Conservation (phyloP, 2,329 filamentous ascomycete genomes). For the Ceratocystis colombiana region DNA sequence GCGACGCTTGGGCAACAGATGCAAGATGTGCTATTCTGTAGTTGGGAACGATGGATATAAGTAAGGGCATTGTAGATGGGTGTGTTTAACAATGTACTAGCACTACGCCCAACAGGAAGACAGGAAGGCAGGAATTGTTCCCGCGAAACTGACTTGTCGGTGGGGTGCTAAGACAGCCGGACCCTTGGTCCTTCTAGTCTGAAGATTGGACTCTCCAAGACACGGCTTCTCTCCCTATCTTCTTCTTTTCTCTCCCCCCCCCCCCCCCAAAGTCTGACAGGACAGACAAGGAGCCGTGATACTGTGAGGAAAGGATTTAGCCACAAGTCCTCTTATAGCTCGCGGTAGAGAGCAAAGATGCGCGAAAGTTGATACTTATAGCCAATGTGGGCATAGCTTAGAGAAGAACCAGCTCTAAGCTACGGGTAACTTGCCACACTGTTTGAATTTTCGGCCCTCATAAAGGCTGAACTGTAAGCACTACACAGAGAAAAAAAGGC, state of each 20-base stretch:
- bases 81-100: no score
- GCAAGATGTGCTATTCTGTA: neutral
- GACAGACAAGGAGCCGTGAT: neutral
- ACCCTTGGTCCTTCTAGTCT: neutral
- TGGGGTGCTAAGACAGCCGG: neutral
- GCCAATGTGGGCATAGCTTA: neutral
- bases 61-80: neutral
- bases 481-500: neutral
- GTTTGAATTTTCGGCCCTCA: neutral
- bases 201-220: neutral
- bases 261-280: neutral
- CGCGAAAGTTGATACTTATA: neutral
- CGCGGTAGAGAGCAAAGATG: neutral
- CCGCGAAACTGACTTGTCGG: neutral
- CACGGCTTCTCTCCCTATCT: neutral
- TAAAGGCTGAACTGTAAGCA: neutral
- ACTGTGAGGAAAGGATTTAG: neutral
- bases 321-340: neutral
- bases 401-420: neutral
- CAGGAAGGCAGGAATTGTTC: neutral
- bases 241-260: neutral
- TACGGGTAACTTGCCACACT: neutral
- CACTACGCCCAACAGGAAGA: neutral
- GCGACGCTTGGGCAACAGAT: neutral
- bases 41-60: neutral